Evolutionary conservation across 139 green algal species (phyloP), one percentile per base, ranked within the genome.

Genomic region (Coelastrella sp.): DNA sequence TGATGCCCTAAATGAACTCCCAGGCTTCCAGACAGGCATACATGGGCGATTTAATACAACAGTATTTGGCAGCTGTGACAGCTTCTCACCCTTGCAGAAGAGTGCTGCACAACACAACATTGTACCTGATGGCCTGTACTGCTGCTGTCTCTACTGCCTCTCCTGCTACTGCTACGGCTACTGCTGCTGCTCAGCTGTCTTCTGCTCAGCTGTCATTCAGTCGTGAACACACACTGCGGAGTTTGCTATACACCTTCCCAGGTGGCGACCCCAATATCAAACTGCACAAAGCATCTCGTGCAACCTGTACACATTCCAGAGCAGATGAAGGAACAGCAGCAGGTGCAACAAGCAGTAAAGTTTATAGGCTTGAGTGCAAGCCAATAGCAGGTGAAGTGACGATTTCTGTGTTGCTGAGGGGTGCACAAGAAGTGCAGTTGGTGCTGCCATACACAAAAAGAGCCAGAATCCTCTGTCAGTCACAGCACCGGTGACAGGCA

Each of bases 261-360:
- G 98, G 92, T 7, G 97, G 97, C 2, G 96, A 99, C 8, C 97
- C 97, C 72, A 99, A 84, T 87, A 99, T 99, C 41, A 99, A 90
- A 4, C 86, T 89, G 59, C 89, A 93, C 32, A 92, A 40, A 15
- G 86, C 85, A 67, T 92, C 89, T 4, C 89, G 75, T 5, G 66
- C 66, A 21, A 64, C 53, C 53, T 64, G 53, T 27, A 27, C 17
- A n/a, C 66, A 51, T 13, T 23, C 45, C 45, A 57, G 45, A 23
- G 45, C 45, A 53, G 11, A 57, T 0, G 15, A 9, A 57, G 0
- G 15, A 9, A 9, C 11, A 57, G 11, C 45, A 57, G 45, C 15
- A 2, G 15, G 45, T n/a, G n/a, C 45, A 57, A 57, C 11, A 21
- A 11, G 11, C 11, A 11, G 45, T 53, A 53, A 21, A 11, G 8